Evolutionary conservation across 768 basidiomycete species (phyloP).

Genomic region (Suillus ampliporus): DNA sequence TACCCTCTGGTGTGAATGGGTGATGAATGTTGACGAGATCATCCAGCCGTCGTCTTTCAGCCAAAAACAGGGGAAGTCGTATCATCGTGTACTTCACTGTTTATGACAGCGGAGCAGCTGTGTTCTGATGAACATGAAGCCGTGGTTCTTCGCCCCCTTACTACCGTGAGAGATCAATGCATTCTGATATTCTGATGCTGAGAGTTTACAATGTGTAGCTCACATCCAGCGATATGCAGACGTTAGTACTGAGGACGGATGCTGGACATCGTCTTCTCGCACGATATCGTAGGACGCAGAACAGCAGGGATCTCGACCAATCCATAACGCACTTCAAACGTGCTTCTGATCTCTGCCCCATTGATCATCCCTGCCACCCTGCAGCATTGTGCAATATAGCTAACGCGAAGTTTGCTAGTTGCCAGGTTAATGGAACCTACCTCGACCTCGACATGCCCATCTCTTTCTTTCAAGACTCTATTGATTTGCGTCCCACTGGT

Average conservation of each 20-base stretch:
- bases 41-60: background rate
- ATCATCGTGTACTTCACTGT: background rate
- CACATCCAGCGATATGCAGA: background rate
- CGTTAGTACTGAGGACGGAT: conserved; percentile 8
- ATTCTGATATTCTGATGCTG: background rate
- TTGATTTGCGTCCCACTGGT: conserved; percentile 1
- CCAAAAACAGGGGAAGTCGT: background rate
- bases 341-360: background rate
- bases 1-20: no score
- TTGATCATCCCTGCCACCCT: background rate
- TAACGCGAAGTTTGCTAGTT: background rate
- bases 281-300: background rate
- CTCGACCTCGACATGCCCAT: background rate
- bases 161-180: background rate
- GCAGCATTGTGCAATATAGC: conserved; percentile 6
- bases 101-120: background rate
- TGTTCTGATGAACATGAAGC: no score
- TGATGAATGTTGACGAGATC: background rate
- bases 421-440: background rate
- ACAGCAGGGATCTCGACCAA: background rate
- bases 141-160: no score
- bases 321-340: background rate
- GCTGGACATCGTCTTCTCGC: conserved; percentile 12
- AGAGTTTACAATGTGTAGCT: background rate
- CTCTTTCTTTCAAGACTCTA: background rate